These are phyloP conservation scores for Ganoderma leucocontextum DNA, from an alignment of 1,284 basidiomycete species.

Conservation along the genomic window DNA sequence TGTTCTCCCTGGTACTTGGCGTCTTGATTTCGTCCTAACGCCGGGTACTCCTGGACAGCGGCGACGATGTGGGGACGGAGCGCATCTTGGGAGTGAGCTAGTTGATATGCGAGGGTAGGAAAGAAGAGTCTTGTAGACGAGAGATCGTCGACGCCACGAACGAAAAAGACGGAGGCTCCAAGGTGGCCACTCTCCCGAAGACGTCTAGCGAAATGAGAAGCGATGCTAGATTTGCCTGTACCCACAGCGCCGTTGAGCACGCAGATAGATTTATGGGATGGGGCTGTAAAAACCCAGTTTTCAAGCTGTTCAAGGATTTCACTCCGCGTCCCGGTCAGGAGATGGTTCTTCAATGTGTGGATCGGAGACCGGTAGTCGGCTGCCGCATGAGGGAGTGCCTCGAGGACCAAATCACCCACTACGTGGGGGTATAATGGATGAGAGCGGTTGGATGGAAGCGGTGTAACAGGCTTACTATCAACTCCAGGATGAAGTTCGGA, in stretches of 20 bases:
- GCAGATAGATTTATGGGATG: constrained; percentile 10
- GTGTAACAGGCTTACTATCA: background rate
- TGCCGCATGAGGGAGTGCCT: constrained; percentile 9
- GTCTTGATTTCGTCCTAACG: constrained; percentile 13
- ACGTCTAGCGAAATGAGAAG: constrained; percentile 25
- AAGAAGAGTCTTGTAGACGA: constrained; percentile 19
- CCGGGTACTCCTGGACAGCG: constrained; percentile 15
- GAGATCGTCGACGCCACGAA: constrained; percentile 13
- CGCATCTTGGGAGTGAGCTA: constrained; percentile 12
- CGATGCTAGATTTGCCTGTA: constrained; percentile 32
- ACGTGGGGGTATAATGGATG: no score
- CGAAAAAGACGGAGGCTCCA: constrained; percentile 32
- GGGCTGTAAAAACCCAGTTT: constrained; percentile 11
- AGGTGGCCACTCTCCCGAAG: constrained; percentile 14
- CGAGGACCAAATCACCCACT: background rate
- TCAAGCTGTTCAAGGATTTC: constrained; percentile 20
- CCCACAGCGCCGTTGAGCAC: constrained; percentile 23
- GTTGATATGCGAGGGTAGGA: constrained; percentile 27
- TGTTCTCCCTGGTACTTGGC: constrained; percentile 7
- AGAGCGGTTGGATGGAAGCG: background rate
- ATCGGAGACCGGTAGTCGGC: constrained; percentile 10
- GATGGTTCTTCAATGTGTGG: constrained; percentile 11
- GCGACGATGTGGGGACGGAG: constrained; percentile 11
- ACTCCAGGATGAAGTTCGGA: background rate
- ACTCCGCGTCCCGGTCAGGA: constrained; percentile 27